Evolutionary conservation across 2,329 filamentous ascomycete genomes (phyloP).

Genomic region (Leptosphaerulina australis): DNA sequence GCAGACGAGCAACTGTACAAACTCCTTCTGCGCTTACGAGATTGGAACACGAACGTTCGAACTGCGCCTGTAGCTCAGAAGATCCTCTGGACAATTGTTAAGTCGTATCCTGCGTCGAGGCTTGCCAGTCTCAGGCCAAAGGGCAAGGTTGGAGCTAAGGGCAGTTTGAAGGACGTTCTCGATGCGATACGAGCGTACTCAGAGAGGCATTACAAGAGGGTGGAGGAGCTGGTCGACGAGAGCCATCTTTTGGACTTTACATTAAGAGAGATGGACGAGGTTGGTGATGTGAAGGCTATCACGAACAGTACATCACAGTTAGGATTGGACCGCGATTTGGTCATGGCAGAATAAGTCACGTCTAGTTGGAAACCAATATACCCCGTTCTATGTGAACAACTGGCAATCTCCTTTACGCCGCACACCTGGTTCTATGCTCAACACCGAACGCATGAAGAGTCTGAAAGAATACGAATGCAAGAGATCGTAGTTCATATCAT

Average conservation of each 20-base stretch:
- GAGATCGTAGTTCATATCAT: too few relatives aligned
- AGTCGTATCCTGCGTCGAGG: conserved; percentile 77
- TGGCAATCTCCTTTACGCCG: not conserved
- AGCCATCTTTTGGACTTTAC: conserved; percentile 95
- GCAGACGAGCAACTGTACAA: conserved; percentile 85
- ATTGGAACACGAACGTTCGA: conserved; percentile 97
- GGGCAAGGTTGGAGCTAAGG: conserved; percentile 44
- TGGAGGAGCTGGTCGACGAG: conserved; percentile 91
- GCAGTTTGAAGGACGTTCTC: conserved; percentile 75
- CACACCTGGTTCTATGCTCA: not conserved
- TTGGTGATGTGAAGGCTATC: conserved; percentile 45
- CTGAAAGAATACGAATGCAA: too few relatives aligned
- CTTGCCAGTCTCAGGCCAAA: conserved; percentile 68
- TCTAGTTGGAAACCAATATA: conserved; percentile 11
- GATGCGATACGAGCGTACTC: conserved; percentile 90
- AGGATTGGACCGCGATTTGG: conserved; percentile 34
- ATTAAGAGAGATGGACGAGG: conserved; percentile 86
- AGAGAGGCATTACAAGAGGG: conserved; percentile 86
- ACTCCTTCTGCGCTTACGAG: conserved; percentile 79
- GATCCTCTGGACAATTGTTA: conserved; percentile 78
- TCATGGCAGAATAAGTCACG: conserved; percentile 39
- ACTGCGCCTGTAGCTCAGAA: conserved; percentile 85
- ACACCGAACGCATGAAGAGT: not conserved
- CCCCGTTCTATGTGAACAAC: conserved; percentile 14
- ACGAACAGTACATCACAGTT: conserved; percentile 34